Evolutionary conservation across 805 yeast species (phyloP), one percentile per base, ranked within the genome.

Genomic region (Ogataea pilisensis): DNA sequence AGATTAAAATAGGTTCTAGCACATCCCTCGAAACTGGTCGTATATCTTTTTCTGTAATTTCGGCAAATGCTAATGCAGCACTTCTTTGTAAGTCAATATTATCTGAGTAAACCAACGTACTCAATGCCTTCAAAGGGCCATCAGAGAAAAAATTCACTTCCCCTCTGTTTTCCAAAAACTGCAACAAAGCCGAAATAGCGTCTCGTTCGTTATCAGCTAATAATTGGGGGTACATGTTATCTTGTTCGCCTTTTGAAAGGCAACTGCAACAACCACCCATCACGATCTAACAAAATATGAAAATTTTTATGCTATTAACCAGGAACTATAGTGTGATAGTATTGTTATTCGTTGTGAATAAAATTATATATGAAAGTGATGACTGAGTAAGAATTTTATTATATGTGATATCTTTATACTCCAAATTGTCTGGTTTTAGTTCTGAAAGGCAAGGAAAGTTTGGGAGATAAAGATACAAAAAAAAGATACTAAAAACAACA

Each of bases 21-120:
- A 91, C 96, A 51, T 88, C 95, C 43, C 95, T 74, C 54, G 84
- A 82, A 26, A 93, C 98, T 31, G 91, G 84, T 49, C 93, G 77
- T 29, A 89, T 95, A 58, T 89, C 95, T 62, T 93, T 93, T 60
- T 93, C 99, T 29, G 99, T 93, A 42, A 93, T 91, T 63, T 93
- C 99, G 13, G 98, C 98, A 72, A 93, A 93, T 6, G 99, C 98
- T 48, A 93, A 73, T 6, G 99, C 98, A 3, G 99, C 99, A 60
- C 95, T 84, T 60, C 98, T 79, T 65, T 91, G 98, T 42, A 93
- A 73, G 63, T 93, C 97, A 47, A 91, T 78, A 59, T 93, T 93
- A 53, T 93, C 97, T 2, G 96, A 87, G 61, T 91, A 87, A 2
- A 93, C 99, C 53, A 93, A 73, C 0, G 97, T 91, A 44, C 91